Conservation (phyloP, 768 basidiomycete genomes). For the Gyrodon lividus region DNA sequence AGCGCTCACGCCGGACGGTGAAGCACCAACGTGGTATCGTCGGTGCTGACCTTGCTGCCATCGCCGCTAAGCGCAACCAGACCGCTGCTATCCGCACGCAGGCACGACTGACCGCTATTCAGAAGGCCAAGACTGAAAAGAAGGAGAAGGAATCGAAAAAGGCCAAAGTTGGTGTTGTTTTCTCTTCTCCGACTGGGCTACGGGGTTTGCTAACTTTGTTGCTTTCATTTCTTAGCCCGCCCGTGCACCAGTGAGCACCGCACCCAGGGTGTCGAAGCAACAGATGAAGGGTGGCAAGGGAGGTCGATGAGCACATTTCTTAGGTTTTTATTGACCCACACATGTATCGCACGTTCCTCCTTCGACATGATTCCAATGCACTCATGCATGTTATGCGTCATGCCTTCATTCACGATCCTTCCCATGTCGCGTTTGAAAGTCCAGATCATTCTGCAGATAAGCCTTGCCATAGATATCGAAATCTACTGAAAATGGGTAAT, state of each 20-base stretch:
- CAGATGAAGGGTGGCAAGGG: constrained; percentile 92
- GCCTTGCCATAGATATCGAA: background rate
- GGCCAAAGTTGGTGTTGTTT: constrained; percentile 53
- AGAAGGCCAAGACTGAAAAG: constrained; percentile 95
- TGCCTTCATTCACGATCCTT: background rate
- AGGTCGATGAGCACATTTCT: constrained; percentile 50
- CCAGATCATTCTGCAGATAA: background rate
- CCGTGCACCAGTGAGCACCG: constrained; percentile 52
- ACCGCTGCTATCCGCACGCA: constrained; percentile 80
- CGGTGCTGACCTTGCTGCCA: constrained; percentile 90
- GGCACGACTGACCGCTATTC: constrained; percentile 80
- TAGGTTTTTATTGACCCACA: background rate
- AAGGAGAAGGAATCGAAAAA: constrained; percentile 95
- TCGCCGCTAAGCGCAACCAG: constrained; percentile 92
- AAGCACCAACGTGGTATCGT: constrained; percentile 99
- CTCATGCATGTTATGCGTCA: constrained; percentile 9
- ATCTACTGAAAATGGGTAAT: constrained; percentile 12
- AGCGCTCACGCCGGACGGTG: constrained; percentile 93
- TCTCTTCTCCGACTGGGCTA: background rate
- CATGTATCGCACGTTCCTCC: constrained; percentile 27
- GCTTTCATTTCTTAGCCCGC: constrained; percentile 43
- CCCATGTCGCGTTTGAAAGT: background rate
- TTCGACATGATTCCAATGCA: constrained; percentile 18
- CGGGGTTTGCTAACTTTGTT: constrained; percentile 7
- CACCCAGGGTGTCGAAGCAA: constrained; percentile 91